Evolutionary conservation across 2,329 filamentous ascomycete species (phyloP), one percentile per base, ranked within the genome.

Genomic region (Cercospora sesami): DNA sequence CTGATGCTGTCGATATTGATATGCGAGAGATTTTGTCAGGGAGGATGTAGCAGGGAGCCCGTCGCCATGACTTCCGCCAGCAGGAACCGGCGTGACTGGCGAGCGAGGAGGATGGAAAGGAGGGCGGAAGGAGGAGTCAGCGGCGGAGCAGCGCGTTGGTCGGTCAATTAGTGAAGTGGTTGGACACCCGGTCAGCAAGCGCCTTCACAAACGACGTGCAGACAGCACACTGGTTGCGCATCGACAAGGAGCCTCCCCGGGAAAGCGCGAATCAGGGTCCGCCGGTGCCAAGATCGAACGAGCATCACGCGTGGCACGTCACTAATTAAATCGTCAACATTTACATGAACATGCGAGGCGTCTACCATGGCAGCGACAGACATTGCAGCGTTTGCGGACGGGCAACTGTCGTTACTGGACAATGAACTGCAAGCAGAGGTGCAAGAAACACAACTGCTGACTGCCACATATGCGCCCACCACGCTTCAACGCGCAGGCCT

Each of bases 401-500:
- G 87, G 0, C 92, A 96, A 78, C 86, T 94, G 63, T 80, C 84
- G 45, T 87, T 96, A 60, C 86, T 96, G 45, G 84, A 88, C 57
- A 83, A 82, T 62, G 92, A 96, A 79, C 88, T 93, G 31, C 84
- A 88, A 74, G 87, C 89, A 74, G 92, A 95, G 79, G 83, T 92
- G 60, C 82, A 86, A 58, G 90, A 93, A 79, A 92, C 90, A 23
- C 85, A 88, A 72, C 80, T 84, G 48, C 86, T 93, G 67, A 86
- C 93, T 67, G 84, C 87, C 55, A 86, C 86, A 57, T 87, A 91
- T 78, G 88, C 89, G 59, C 92, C 92, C 4, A 82, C 86, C 0
- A 84, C 87, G 0, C 87, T 96, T 12, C 87, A 92, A 76, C 88
- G 90, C 67, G 91, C 91, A 5, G 92, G 92, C n/a, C 85, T 93